Percentiles rank a stretch among this genome's conserved stretches.
phyloP scores from a whole-genome alignment of 768 basidiomycete genomes.

The Panaeolus papilionaceus region DNA sequence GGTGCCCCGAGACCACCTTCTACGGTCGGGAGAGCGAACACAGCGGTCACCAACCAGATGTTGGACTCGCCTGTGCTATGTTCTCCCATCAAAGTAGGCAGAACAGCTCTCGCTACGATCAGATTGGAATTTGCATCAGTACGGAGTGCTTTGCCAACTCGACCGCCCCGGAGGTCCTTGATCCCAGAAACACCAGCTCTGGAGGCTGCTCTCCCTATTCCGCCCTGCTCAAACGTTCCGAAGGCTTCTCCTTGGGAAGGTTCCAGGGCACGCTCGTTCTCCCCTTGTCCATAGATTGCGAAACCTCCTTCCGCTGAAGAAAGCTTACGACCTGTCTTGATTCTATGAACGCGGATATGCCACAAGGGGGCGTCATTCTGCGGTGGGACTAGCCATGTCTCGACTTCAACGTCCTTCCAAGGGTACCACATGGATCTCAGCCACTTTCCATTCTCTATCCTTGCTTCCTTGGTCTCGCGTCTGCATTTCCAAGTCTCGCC shows the following conservation, averaged over 20 bases:
- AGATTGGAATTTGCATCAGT: constrained; percentile 79
- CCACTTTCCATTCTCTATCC: constrained; percentile 58
- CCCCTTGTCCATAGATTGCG: constrained; percentile 71
- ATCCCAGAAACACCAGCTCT: constrained; percentile 70
- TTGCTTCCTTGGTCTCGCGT: constrained; percentile 65
- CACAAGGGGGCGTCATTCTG: constrained; percentile 60
- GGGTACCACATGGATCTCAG: constrained; percentile 77
- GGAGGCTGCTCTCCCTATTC: constrained; percentile 59
- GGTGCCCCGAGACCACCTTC: constrained; percentile 42
- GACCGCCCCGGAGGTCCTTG: constrained; percentile 47
- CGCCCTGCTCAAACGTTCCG: constrained; percentile 55
- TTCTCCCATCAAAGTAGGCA: constrained; percentile 65
- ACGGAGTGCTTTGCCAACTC: constrained; percentile 53
- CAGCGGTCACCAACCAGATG: constrained; percentile 68
- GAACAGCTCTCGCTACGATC: constrained; percentile 68
- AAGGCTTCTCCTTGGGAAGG: constrained; percentile 48
- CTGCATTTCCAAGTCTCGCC: constrained; percentile 79
- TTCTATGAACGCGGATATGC: constrained; percentile 74
- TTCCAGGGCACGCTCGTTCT: constrained; percentile 64
- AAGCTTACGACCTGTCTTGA: constrained; percentile 57
- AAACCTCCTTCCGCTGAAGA: constrained; percentile 73
- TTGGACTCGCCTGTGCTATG: constrained; percentile 46
- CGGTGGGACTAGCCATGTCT: constrained; percentile 79
- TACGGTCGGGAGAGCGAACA: constrained; percentile 64
- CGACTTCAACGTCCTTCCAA: constrained; percentile 73